phyloP scores from a whole-genome alignment of 495 filamentous ascomycete genomes.

The Aspergillus mulundensis region DNA sequence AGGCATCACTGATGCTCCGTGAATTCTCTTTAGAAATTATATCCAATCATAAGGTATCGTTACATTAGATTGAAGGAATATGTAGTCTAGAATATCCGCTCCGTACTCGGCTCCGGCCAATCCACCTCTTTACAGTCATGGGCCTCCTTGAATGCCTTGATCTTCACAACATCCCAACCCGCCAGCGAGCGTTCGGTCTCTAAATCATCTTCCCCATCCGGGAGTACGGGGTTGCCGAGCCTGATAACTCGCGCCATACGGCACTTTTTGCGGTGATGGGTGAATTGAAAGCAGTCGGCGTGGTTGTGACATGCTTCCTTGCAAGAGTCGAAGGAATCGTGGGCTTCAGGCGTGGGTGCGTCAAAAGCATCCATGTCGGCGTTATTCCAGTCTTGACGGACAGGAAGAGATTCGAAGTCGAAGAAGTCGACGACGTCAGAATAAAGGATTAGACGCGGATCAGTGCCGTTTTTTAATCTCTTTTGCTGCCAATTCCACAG shows the following conservation, averaged over 20 bases:
- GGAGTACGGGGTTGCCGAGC: constrained; percentile 16
- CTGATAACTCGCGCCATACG: constrained; percentile 26
- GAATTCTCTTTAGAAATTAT: background rate
- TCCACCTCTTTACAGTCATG: constrained; percentile 19
- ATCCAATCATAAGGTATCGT: constrained; percentile 1
- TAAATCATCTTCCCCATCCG: background rate
- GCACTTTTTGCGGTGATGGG: constrained; percentile 24
- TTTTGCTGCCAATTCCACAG: constrained; percentile 6
- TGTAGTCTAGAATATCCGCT: constrained; percentile 25
- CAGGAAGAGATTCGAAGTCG: constrained; percentile 14
- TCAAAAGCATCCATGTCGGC: constrained; percentile 29
- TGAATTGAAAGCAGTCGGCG: constrained; percentile 28
- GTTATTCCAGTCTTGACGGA: constrained; percentile 34
- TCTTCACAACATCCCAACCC: constrained; percentile 33
- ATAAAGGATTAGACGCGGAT: constrained; percentile 25
- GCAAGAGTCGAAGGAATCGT: constrained; percentile 25
- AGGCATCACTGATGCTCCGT: background rate
- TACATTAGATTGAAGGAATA: background rate
- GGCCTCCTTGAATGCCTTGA: constrained; percentile 19
- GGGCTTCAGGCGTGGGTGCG: constrained; percentile 20
- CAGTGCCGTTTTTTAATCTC: background rate
- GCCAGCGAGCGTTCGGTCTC: constrained; percentile 18
- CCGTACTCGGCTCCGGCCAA: constrained; percentile 33
- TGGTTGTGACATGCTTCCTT: constrained; percentile 25
- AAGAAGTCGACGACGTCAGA: constrained; percentile 28